Evolutionary conservation across 1,284 basidiomycete species (phyloP), one percentile per base, ranked within the genome.

Genomic region (Bondarzewia mesenterica): DNA sequence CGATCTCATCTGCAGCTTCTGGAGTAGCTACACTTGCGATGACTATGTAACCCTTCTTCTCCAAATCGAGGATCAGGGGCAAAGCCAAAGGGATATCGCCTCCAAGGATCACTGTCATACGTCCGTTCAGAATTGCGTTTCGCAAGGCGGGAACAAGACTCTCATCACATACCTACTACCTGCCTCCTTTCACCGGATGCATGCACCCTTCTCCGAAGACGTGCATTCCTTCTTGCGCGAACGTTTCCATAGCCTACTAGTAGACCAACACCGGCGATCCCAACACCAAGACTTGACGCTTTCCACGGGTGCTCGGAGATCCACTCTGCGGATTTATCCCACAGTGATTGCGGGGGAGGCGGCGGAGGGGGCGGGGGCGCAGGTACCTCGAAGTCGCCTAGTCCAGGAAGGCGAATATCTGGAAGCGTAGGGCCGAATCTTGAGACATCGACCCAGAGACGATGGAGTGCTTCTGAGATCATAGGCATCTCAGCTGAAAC

Each of bases 21-120:
- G 80, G 74, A 14, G 75, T 76, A 2, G 80, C 68, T 14, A 89
- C 87, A 52, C 83, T 90, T 5, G 81, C 73, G 55, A 93, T 81
- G 37, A 93, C 80, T 56, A 90, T 83, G 58, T 85, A 91, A 1
- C 87, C 86, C 55, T 82, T 78, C 58, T 72, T 73, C 64, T 89
- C 85, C 37, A 93, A 70, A 52, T 84, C 80, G 44, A 75, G 60
- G 46, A 89, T 80, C 43, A 92, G 64, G 14, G 88, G 80, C 16
- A 78, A 68, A 10, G 79, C 87, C 43, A 84, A 71, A 0, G 82
- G 77, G 25, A 75, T 71, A 58, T 92, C 89, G 16, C 82, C 89
- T 37, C 89, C 89, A 42, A 92, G 73, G 20, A 92, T 75, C 42
- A 91, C 88, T 89, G 58, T 4, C 46, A 49, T 41, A 46, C 42